These are phyloP conservation scores for Leucosporidium scottii DNA, from an alignment of 768 basidiomycete species.

Conservation along the genomic window DNA sequence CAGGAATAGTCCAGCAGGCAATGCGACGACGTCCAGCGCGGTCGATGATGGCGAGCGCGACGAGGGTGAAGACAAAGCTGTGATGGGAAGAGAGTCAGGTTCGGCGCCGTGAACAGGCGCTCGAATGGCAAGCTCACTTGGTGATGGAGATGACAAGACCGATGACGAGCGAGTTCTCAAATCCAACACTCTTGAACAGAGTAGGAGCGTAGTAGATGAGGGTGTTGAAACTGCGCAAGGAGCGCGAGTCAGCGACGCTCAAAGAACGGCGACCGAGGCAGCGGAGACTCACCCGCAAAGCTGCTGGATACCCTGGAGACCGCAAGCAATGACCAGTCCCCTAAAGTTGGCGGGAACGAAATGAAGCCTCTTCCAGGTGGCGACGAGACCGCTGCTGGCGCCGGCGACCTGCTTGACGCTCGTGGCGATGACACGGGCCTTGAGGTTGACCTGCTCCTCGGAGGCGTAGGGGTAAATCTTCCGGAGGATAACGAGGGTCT, in stretches of 20 bases:
- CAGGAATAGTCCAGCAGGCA: conserved; percentile 63
- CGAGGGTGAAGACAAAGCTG: conserved; percentile 68
- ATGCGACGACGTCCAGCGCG: conserved; percentile 62
- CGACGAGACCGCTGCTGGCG: conserved; percentile 50
- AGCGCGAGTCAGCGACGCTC: neutral
- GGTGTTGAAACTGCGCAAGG: conserved; percentile 56
- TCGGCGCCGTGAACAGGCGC: neutral
- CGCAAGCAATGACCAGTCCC: conserved; percentile 58
- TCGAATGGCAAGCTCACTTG: conserved; percentile 10
- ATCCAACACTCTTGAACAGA: conserved; percentile 71
- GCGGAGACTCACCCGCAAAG: conserved; percentile 52
- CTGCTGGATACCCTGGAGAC: conserved; percentile 76
- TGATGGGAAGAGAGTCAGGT: neutral
- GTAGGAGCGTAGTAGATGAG: conserved; percentile 62
- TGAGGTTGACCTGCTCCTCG: conserved; percentile 59
- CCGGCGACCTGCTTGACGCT: conserved; percentile 54
- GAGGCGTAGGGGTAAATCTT: conserved; percentile 65
- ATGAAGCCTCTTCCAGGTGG: conserved; percentile 30
- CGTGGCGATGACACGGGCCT: conserved; percentile 57
- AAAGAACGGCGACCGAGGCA: neutral
- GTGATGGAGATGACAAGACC: conserved; percentile 47
- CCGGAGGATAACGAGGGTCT: conserved; percentile 53
- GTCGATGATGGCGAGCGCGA: conserved; percentile 63
- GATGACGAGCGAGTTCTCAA: conserved; percentile 72
- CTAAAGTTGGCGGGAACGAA: conserved; percentile 32